phyloP scores from a whole-genome alignment of 768 basidiomycete genomes.

The Dacryopinax primogenitus region DNA sequence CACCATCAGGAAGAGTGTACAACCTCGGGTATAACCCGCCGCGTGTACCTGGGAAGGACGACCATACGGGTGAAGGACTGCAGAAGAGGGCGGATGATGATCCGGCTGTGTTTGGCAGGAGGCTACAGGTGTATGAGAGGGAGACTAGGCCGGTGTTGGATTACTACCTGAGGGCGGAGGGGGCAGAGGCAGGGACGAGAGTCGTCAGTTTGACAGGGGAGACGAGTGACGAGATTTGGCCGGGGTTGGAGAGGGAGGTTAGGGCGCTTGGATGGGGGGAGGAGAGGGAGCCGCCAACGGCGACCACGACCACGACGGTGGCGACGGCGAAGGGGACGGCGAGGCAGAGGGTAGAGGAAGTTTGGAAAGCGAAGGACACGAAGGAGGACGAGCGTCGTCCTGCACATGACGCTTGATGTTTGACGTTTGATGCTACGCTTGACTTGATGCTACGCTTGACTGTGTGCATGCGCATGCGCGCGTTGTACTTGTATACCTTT shows the following conservation, averaged over 20 bases:
- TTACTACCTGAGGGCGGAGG: slow-evolving; percentile 40
- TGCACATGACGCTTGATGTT: too few species aligned
- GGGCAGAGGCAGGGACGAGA: slow-evolving; percentile 30
- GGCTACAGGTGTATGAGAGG: slow-evolving; percentile 62
- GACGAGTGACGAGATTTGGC: slow-evolving; percentile 87
- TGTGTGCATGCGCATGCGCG: neutral
- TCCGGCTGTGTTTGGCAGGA: slow-evolving; percentile 66
- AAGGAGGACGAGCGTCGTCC: neutral
- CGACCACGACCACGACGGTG: too few species aligned
- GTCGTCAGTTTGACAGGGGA: slow-evolving; percentile 52
- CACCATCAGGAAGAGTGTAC: slow-evolving; percentile 79
- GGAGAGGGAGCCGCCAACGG: slow-evolving; percentile 9
- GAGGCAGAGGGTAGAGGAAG: too few species aligned
- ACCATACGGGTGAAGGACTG: slow-evolving; percentile 76
- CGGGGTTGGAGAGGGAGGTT: slow-evolving; percentile 54
- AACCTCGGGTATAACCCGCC: slow-evolving; percentile 81
- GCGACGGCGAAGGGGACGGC: slow-evolving; percentile 15
- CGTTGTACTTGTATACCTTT: slow-evolving; percentile 6
- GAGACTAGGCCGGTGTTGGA: slow-evolving; percentile 69
- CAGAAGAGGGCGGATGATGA: slow-evolving; percentile 81
- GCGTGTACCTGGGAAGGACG: slow-evolving; percentile 64
- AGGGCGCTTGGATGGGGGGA: slow-evolving; percentile 5
- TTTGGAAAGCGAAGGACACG: slow-evolving; percentile 10
- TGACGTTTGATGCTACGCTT: neutral
- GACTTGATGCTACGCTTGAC: neutral